phyloP scores from a whole-genome alignment of 1,284 basidiomycete species.

The Leccinum fallax region DNA sequence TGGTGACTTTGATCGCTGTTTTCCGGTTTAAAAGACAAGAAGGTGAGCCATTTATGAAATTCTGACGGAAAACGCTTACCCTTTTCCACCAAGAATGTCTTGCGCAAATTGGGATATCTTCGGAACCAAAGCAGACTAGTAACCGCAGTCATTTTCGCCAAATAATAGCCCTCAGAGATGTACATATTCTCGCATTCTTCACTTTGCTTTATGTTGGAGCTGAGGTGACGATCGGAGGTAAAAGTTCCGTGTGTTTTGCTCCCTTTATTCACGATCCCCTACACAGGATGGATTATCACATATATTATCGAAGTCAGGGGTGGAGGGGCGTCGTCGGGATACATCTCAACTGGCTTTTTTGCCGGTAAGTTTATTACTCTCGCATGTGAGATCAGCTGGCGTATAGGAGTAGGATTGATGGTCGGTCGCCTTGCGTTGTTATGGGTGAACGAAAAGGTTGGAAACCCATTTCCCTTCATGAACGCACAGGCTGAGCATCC shows the following conservation, averaged over 20 bases:
- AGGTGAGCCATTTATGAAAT: slow-evolving; percentile 31
- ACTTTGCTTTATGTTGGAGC: slow-evolving; percentile 56
- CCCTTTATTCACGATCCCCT: not conserved
- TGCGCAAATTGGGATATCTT: slow-evolving; percentile 33
- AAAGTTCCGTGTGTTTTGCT: not conserved
- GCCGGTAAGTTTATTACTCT: slow-evolving; percentile 34
- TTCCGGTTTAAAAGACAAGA: slow-evolving; percentile 61
- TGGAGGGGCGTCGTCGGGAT: slow-evolving; percentile 50
- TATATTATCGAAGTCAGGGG: slow-evolving; percentile 46
- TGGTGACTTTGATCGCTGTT: slow-evolving; percentile 43
- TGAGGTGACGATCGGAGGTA: slow-evolving; percentile 58
- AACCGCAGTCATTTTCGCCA: slow-evolving; percentile 47
- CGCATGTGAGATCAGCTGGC: not conserved
- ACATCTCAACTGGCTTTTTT: slow-evolving; percentile 51
- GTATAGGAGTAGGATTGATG: slow-evolving; percentile 26
- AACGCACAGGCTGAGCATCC: not conserved
- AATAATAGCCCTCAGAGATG: slow-evolving; percentile 46
- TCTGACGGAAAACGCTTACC: slow-evolving; percentile 1
- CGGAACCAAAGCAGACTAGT: slow-evolving; percentile 26
- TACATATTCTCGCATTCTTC: slow-evolving; percentile 55
- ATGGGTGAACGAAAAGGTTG: slow-evolving; percentile 32
- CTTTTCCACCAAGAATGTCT: slow-evolving; percentile 24
- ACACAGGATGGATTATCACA: slow-evolving; percentile 50
- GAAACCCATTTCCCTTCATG: not conserved
- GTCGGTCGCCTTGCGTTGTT: slow-evolving; percentile 28